Evolutionary conservation across 2,329 filamentous ascomycete genomes (phyloP), one percentile per base, ranked within the genome.

Genomic region (Gnomoniopsis sp.): DNA sequence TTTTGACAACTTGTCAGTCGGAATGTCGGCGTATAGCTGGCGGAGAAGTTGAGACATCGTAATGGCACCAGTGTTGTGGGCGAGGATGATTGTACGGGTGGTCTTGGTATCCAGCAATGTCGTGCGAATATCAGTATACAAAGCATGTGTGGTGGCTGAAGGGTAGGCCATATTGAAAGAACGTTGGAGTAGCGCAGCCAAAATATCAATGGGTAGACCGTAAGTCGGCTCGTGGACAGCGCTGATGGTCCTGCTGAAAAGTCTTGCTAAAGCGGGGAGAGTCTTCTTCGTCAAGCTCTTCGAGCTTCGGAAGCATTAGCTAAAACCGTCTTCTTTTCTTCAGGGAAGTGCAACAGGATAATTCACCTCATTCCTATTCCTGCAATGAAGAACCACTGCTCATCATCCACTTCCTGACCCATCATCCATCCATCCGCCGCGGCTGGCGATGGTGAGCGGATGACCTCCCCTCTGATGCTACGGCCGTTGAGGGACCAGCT

Each of bases 131-230:
- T 72, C 68, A 19, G 63, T 60, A 61, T 77, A 77, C 15, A 76
- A 65, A 3, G 65, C 65, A 3, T 68, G 65, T 23, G 70, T 69
- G 10, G 66, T 63, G 11, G 64, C 63, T 1, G 66, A 70, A 2
- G 71, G 68, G 19, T 74, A 55, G 10, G 69, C 56, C 23, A 71
- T 58, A 36, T 33, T 23, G 8, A 59, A 15, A 19, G 67, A 72
- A 4, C 71, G 68, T 56, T 71, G 71, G 3, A 74, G 49, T 43
- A 71, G 64, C n/a, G 67, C 60, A 19, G 63, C 71, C 46, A 82
- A 64, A 23, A 83, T 68, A 65, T 85, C 83, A 64, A 84, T 79
- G 38, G 80, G 74, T 2, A 80, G 72, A 61, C 84, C 83, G 33
- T 80, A 75, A 11, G 82, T 76, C 33, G 74, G 72, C 58, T 75